These are phyloP conservation scores for Coniochaeta ligniaria DNA, from an alignment of 2,329 filamentous ascomycete genomes.

Conservation along the genomic window DNA sequence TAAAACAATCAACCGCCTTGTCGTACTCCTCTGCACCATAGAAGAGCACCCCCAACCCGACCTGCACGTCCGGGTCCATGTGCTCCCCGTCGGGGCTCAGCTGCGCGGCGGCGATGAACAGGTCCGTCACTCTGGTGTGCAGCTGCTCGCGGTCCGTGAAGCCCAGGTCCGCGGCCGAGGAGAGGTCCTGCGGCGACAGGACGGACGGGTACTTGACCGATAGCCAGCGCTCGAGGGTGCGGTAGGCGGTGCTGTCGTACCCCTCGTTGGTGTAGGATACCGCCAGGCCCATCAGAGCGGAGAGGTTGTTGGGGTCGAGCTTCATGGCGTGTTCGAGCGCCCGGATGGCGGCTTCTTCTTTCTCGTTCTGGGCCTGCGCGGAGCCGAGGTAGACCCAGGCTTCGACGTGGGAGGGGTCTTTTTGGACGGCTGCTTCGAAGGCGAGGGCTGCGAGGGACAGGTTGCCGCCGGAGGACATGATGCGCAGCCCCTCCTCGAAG, in stretches of 20 bases:
- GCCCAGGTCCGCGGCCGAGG: conserved; percentile 73
- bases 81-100: conserved; percentile 85
- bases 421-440: conserved; percentile 92
- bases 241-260: conserved; percentile 94
- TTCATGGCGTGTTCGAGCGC: conserved; percentile 88
- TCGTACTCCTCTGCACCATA: conserved; percentile 97
- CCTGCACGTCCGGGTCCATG: conserved; percentile 98
- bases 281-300: conserved; percentile 88
- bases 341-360: conserved; percentile 91
- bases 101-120: conserved; percentile 89
- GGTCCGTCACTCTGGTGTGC: conserved; percentile 81
- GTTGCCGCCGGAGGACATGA: conserved; percentile 90
- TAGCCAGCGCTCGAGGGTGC: conserved; percentile 93
- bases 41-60: conserved; percentile 92
- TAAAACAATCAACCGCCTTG: conserved; percentile 98
- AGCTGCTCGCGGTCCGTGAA: conserved; percentile 89
- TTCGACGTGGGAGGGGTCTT: conserved; percentile 78
- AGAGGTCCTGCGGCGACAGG: conserved; percentile 63
- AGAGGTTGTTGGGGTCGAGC: conserved; percentile 77
- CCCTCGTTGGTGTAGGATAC: conserved; percentile 99
- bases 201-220: conserved; percentile 89
- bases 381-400: conserved; percentile 91
- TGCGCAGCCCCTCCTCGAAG: conserved; percentile 87
- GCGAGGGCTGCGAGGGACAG: conserved; percentile 87
- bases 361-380: conserved; percentile 96